Evolutionary conservation across 2,329 filamentous ascomycete genomes (phyloP).

Genomic region (Claviceps pazoutovae): DNA sequence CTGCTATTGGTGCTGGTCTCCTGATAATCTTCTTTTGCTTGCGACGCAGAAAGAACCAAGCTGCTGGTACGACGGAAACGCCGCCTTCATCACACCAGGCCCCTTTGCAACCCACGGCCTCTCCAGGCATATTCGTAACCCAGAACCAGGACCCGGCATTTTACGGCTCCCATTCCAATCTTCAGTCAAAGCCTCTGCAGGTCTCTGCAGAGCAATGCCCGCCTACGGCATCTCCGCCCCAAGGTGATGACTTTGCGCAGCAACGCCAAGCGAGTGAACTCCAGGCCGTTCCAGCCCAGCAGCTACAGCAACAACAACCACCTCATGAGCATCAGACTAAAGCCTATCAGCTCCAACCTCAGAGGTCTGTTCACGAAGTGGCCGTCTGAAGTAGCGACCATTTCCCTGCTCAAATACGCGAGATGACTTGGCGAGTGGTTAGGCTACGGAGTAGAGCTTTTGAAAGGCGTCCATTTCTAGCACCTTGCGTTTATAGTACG

Average conservation of each 20-base stretch:
- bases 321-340: background rate
- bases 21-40: constrained; percentile 18
- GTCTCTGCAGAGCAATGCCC: constrained; percentile 10
- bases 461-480: too few relatives aligned
- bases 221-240: constrained; percentile 3
- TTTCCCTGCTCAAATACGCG: too few relatives aligned
- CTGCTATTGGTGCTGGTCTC: constrained; percentile 17
- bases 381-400: too few relatives aligned
- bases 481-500: too few relatives aligned
- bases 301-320: background rate
- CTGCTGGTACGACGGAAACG: constrained; percentile 2
- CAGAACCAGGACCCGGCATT: constrained; percentile 7
- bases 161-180: constrained; percentile 15
- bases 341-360: background rate
- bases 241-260: constrained; percentile 11
- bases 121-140: constrained; percentile 1
- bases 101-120: constrained; percentile 1
- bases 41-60: constrained; percentile 15
- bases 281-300: background rate
- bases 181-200: constrained; percentile 1
- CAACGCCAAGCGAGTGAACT: constrained; percentile 14
- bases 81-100: background rate
- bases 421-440: too few relatives aligned
- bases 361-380: constrained; percentile 18
- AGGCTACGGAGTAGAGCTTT: too few relatives aligned